Evolutionary conservation across 1,284 basidiomycete species (phyloP).

Genomic region (Tylopilus orsonianus): DNA sequence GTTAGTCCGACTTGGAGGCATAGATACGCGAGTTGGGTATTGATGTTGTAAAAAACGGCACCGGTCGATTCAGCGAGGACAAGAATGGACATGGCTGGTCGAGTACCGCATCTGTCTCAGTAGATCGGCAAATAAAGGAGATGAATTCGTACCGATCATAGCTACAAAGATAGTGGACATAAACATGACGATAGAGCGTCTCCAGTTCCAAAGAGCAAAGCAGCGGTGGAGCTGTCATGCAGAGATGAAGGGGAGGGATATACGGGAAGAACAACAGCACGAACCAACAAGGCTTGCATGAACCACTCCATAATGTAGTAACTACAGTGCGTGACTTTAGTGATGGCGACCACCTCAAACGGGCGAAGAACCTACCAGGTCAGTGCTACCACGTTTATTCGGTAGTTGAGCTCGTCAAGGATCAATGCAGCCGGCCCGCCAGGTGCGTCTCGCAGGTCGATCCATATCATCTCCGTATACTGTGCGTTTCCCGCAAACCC

Average conservation of each 20-base stretch:
- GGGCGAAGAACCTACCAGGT: slow-evolving; percentile 18
- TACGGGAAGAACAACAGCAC: background rate
- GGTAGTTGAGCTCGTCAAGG: slow-evolving; percentile 24
- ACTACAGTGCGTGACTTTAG: slow-evolving; percentile 3
- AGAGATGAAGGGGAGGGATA: slow-evolving; percentile 1
- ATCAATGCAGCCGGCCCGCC: slow-evolving; percentile 18
- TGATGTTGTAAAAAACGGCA: slow-evolving; percentile 27
- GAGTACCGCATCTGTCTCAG: background rate
- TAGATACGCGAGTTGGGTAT: slow-evolving; percentile 30
- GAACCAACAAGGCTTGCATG: slow-evolving; percentile 28
- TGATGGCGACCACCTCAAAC: background rate
- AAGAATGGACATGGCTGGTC: slow-evolving; percentile 27
- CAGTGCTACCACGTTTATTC: slow-evolving; percentile 28
- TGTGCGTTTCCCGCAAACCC: slow-evolving; percentile 29
- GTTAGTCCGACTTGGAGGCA: slow-evolving; percentile 30
- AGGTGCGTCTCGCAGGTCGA: slow-evolving; percentile 28
- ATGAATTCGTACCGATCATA: slow-evolving; percentile 24
- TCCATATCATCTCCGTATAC: slow-evolving; percentile 37
- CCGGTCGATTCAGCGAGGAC: slow-evolving; percentile 24
- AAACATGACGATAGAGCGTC: slow-evolving; percentile 16
- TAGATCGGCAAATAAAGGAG: background rate
- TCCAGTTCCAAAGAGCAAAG: slow-evolving; percentile 27
- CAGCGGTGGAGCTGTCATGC: slow-evolving; percentile 30
- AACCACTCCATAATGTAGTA: slow-evolving; percentile 28
- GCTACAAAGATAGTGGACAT: slow-evolving; percentile 26